Evolutionary conservation across 176 grass and related monocot genomes (phyloP), one percentile per base, ranked within the genome.

Genomic region (Oryza meridionalis): DNA sequence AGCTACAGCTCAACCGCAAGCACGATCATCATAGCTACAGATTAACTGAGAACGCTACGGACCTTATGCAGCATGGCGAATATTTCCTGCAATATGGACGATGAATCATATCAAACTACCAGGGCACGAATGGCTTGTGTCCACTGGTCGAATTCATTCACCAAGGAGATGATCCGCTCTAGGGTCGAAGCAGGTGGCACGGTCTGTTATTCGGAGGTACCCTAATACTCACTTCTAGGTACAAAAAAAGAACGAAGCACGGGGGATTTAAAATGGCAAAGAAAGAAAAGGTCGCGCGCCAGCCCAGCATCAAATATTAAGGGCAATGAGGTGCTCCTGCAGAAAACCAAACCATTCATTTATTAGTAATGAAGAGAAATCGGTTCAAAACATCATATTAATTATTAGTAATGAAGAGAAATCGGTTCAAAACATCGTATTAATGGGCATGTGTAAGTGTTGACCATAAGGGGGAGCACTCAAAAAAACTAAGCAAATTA

Each of bases 251-350:
- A 69, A 21, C 6, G 4, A 45, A 77, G 63, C 27, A 76, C 33
- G 14, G 59, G 12, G 69, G 63, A 64, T 70, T 70, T 76, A 38
- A 78, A 79, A 86, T 47, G 0, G 73, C 32, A 6, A 11, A 61
- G 21, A 2, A 73, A 80, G 47, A 51, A 46, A 80, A 80, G 76
- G 70, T 76, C 29, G 22, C 70, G 22, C 65, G 75, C 70, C 80
- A 79, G 88, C 84, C 88, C 76, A 84, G 63, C 80, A 80, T 76
- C 84, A 90, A 87, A 90, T 80, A 84, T 40, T 79, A 80, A 80
- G 75, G 84, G 89, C 80, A 80, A 84, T 80, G 75, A 75, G 73
- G 76, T 87, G 72, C 77, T 85, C 77, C 88, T 90, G 84, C 76
- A 87, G 2, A 76, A 69, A 22, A 64, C 4, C 63, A 90, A 69